phyloP scores from a whole-genome alignment of 495 filamentous ascomycete species.

The Neurospora hispaniola region DNA sequence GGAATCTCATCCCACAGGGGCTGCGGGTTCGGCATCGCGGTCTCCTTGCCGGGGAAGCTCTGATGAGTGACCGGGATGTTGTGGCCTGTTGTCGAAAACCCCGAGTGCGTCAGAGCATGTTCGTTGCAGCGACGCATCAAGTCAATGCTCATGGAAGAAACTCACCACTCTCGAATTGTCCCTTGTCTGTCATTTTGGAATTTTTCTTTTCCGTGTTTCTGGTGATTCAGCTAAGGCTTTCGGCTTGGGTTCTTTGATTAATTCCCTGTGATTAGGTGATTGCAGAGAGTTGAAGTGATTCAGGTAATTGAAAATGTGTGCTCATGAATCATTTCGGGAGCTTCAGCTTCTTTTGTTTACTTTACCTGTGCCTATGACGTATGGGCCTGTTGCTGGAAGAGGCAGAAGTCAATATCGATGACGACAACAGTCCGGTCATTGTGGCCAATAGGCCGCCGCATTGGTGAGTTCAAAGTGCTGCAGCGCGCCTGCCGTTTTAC shows the following conservation, averaged over 20 bases:
- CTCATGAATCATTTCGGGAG: background rate
- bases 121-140: background rate
- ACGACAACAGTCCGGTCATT: background rate
- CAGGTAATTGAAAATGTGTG: background rate
- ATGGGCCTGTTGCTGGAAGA: background rate
- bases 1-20: constrained; percentile 59
- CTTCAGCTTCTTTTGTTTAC: background rate
- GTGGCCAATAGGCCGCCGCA: background rate
- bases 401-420: background rate
- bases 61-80: constrained; percentile 58
- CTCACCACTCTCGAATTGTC: constrained; percentile 46
- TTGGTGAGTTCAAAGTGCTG: background rate
- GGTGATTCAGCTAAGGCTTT: background rate
- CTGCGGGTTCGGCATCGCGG: constrained; percentile 49
- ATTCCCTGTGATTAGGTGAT: background rate
- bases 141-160: background rate
- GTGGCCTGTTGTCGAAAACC: constrained; percentile 42
- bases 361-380: background rate
- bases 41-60: constrained; percentile 56
- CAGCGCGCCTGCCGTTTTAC: background rate
- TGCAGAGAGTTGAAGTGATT: background rate
- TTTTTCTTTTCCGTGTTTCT: background rate
- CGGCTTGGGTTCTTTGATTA: background rate
- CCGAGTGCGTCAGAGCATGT: background rate
- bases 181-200: constrained; percentile 19